Conservation (phyloP, 495 filamentous ascomycete species). For the Haplographium delicatum region DNA sequence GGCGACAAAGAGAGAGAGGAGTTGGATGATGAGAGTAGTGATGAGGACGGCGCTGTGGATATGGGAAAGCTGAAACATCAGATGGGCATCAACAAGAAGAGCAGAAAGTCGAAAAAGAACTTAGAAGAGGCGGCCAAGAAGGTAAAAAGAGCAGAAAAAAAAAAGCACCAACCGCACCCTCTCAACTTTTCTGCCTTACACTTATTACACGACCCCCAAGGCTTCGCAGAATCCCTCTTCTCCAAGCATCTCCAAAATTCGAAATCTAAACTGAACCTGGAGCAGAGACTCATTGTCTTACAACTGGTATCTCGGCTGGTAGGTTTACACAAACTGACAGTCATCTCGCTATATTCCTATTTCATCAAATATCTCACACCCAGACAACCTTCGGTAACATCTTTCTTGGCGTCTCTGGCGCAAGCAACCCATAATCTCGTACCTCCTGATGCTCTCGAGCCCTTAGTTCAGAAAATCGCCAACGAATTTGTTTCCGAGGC, state of each 20-base stretch:
- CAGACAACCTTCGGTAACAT: conserved; percentile 86
- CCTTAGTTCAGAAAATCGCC: conserved; percentile 89
- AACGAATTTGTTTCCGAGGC: conserved; percentile 98
- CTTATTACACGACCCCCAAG: conserved; percentile 90
- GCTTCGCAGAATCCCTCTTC: conserved; percentile 88
- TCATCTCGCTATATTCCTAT: conserved; percentile 83
- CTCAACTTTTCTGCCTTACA: conserved; percentile 99
- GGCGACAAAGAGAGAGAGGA: conserved; percentile 94
- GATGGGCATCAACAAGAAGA: conserved; percentile 90
- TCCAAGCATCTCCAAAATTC: conserved; percentile 82
- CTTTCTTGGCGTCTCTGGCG: conserved; percentile 87
- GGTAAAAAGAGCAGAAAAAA: conserved; percentile 75
- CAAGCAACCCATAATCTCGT: conserved; percentile 89
- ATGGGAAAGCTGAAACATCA: conserved; percentile 79
- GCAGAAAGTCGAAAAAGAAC: conserved; percentile 72
- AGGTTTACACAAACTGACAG: conserved; percentile 83
- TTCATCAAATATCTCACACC: conserved; percentile 82
- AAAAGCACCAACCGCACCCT: conserved; percentile 78
- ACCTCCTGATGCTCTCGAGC: conserved; percentile 89
- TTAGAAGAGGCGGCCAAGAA: conserved; percentile 73
- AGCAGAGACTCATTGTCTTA: conserved; percentile 81
- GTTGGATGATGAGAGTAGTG: conserved; percentile 79
- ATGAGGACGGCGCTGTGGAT: conserved; percentile 66
- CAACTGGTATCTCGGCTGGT: conserved; percentile 87
- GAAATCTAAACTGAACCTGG: conserved; percentile 82